Conservation (phyloP, 164 flowering plant species). For the Cinnamomum chago region DNA sequence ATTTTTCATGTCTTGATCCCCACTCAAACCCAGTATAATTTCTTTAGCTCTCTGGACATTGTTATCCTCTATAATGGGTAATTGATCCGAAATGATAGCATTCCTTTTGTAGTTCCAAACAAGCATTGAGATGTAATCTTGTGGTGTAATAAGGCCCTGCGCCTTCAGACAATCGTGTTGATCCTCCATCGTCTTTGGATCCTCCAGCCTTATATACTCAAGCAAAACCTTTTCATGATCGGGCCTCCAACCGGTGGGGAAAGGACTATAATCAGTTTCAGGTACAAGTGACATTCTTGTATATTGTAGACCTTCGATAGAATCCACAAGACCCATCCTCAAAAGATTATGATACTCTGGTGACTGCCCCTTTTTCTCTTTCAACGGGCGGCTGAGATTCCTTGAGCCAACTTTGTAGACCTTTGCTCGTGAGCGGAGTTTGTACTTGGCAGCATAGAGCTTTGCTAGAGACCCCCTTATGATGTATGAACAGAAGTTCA, state of each 20-base stretch:
- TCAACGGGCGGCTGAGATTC: constrained; percentile 82
- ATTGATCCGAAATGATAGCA: constrained; percentile 47
- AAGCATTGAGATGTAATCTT: constrained; percentile 89
- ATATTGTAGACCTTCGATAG: constrained; percentile 83
- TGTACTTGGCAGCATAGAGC: constrained; percentile 98
- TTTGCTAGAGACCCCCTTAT: constrained; percentile 94
- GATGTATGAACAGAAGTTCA: constrained; percentile 90
- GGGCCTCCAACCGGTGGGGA: constrained; percentile 81
- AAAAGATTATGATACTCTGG: constrained; percentile 88
- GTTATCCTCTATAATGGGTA: constrained; percentile 25
- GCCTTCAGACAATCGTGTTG: constrained; percentile 52
- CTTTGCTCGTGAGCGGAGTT: constrained; percentile 92
- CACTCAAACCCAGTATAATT: constrained; percentile 21
- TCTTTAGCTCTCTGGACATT: constrained; percentile 19
- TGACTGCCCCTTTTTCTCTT: constrained; percentile 89
- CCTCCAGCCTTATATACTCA: constrained; percentile 70
- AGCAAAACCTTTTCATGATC: constrained; percentile 81
- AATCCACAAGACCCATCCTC: constrained; percentile 91
- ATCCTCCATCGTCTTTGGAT: constrained; percentile 66
- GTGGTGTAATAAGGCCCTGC: constrained; percentile 84
- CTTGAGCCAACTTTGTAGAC: constrained; percentile 84
- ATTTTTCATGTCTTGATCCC: constrained; percentile 14
- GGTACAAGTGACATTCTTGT: constrained; percentile 93
- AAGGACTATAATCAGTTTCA: constrained; percentile 83
- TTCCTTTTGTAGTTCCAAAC: constrained; percentile 97